These are phyloP conservation scores for Ceratobasidium sp. DNA, from an alignment of 1,284 basidiomycete genomes.

Conservation along the genomic window DNA sequence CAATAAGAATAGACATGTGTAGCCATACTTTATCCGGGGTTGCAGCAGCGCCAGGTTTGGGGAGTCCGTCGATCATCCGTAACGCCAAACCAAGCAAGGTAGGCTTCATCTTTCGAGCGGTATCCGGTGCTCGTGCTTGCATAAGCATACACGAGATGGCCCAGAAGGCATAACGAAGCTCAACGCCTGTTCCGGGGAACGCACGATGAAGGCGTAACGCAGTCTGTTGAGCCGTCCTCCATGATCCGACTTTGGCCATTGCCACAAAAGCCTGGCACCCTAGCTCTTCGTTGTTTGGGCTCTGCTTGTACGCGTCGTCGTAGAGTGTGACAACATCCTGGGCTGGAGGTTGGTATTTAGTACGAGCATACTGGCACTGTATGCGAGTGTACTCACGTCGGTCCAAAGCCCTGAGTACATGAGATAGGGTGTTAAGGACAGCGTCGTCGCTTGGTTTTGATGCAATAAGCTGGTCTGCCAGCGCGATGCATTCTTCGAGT, in stretches of 20 bases:
- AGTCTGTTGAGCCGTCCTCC: conserved; percentile 86
- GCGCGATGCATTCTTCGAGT: conserved; percentile 80
- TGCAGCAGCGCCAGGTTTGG: conserved; percentile 52
- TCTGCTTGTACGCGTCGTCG: conserved; percentile 61
- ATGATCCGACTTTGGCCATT: conserved; percentile 78
- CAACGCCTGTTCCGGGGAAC: conserved; percentile 42
- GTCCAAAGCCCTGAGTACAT: conserved; percentile 80
- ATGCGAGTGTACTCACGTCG: conserved; percentile 68
- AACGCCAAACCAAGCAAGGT: conserved; percentile 39
- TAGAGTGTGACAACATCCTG: conserved; percentile 54
- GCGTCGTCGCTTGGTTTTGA: conserved; percentile 76
- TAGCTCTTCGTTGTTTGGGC: conserved; percentile 83
- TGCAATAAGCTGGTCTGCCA: conserved; percentile 83
- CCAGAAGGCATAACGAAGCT: conserved; percentile 88
- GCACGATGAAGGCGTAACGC: conserved; percentile 50
- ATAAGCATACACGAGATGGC: conserved; percentile 81
- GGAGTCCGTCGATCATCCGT: conserved; percentile 46
- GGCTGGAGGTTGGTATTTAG: conserved; percentile 41
- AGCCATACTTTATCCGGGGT: conserved; percentile 82
- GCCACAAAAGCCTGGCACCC: conserved; percentile 86
- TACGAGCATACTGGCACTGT: conserved; percentile 10
- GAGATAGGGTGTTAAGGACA: conserved; percentile 82
- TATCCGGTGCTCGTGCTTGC: conserved; percentile 57
- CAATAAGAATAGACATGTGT: conserved; percentile 76
- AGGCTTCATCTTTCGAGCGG: conserved; percentile 41